These are phyloP conservation scores for Neocucurbitaria cava DNA, from an alignment of 2,329 filamentous ascomycete genomes.

Conservation along the genomic window DNA sequence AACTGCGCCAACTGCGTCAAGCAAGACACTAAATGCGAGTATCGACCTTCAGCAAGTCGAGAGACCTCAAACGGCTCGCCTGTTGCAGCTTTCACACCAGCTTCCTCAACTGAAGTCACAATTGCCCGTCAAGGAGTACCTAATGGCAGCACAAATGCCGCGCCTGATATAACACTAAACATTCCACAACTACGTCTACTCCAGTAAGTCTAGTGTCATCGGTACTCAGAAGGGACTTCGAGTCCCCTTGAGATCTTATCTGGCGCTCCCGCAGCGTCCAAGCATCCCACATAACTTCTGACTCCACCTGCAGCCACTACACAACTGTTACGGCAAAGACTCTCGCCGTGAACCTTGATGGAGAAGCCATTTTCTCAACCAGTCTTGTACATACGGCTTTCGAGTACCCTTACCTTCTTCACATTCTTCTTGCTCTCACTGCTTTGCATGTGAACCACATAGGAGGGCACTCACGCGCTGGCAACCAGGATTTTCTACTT, in stretches of 20 bases:
- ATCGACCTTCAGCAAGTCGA: constrained; percentile 21
- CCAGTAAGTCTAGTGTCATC: constrained; percentile 19
- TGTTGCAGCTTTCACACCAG: constrained; percentile 14
- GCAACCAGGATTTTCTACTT: constrained; percentile 17
- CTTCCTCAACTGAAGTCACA: constrained; percentile 22
- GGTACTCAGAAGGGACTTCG: background rate
- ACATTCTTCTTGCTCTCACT: constrained; percentile 53
- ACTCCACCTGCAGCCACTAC: constrained; percentile 27
- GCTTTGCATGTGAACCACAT: constrained; percentile 53
- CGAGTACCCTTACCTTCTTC: constrained; percentile 53
- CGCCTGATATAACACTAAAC: constrained; percentile 18
- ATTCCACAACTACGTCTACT: constrained; percentile 37
- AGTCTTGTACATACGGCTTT: constrained; percentile 47
- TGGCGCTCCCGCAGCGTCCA: background rate
- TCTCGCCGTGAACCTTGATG: constrained; percentile 22
- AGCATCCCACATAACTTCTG: background rate
- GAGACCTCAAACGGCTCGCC: constrained; percentile 23
- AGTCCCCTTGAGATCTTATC: background rate
- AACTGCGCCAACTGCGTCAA: constrained; percentile 42
- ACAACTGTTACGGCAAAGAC: constrained; percentile 35
- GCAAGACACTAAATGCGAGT: constrained; percentile 39
- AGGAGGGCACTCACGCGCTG: constrained; percentile 17
- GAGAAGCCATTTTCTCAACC: constrained; percentile 25
- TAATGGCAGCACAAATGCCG: background rate
- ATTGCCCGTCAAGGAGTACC: constrained; percentile 5